phyloP scores from a whole-genome alignment of 495 filamentous ascomycete genomes.

The Xylaria venustula region DNA sequence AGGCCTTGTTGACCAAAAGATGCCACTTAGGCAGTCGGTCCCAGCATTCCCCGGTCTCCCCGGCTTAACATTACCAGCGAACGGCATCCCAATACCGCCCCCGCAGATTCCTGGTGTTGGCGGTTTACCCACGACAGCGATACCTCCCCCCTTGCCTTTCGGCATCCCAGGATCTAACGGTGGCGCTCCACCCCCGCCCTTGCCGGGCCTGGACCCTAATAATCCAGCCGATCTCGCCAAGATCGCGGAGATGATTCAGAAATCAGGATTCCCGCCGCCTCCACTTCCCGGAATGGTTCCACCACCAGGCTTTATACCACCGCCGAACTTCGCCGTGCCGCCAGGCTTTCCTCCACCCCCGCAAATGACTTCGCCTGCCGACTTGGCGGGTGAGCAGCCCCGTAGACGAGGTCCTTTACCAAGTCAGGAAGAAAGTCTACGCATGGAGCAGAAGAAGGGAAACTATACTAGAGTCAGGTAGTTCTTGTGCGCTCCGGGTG shows the following conservation, averaged over 20 bases:
- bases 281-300: slow-evolving; percentile 44
- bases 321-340: slow-evolving; percentile 52
- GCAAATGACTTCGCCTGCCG: slow-evolving; percentile 21
- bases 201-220: slow-evolving; percentile 53
- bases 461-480: slow-evolving; percentile 58
- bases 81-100: slow-evolving; percentile 30
- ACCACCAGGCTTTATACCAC: slow-evolving; percentile 48
- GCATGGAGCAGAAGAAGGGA: slow-evolving; percentile 68
- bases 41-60: slow-evolving; percentile 45
- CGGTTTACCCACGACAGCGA: slow-evolving; percentile 32
- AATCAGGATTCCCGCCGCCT: slow-evolving; percentile 49
- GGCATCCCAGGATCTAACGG: slow-evolving; percentile 45
- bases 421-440: slow-evolving; percentile 78
- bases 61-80: slow-evolving; percentile 45
- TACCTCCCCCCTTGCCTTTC: slow-evolving; percentile 33
- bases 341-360: slow-evolving; percentile 47
- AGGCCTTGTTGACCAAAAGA: slow-evolving; percentile 90
- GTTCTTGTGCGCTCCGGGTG: not conserved
- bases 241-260: slow-evolving; percentile 61
- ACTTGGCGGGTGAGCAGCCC: slow-evolving; percentile 20
- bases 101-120: slow-evolving; percentile 48
- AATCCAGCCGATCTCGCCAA: slow-evolving; percentile 67
- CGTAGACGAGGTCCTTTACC: slow-evolving; percentile 66
- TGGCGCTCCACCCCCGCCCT: slow-evolving; percentile 48
- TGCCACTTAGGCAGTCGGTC: slow-evolving; percentile 56